A percentile compares a stretch with the other conserved stretches of the same genome.
phyloP scores from a whole-genome alignment of 176 grass and related monocot genomes.

The Eleusine coracana region DNA sequence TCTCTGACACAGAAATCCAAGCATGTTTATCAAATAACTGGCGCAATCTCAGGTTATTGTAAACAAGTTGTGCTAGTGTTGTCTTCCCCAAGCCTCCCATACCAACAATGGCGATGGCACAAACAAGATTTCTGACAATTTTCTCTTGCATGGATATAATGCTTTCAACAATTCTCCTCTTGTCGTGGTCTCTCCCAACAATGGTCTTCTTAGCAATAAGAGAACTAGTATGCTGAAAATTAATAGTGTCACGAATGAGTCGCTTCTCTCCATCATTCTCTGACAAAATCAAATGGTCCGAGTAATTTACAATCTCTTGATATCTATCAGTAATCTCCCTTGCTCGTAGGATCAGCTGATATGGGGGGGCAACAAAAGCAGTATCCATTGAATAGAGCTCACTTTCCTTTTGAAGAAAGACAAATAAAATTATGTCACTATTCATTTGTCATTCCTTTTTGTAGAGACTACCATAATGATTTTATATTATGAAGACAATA shows the following conservation, averaged over 20 bases:
- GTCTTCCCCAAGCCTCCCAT: constrained; percentile 39
- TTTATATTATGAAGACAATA: background rate
- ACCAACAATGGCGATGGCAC: constrained; percentile 16
- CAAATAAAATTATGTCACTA: background rate
- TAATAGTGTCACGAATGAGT: background rate
- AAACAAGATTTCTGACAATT: background rate
- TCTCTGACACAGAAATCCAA: constrained; percentile 41
- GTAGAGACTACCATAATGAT: background rate
- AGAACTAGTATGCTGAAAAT: constrained; percentile 14
- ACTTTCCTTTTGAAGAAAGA: background rate
- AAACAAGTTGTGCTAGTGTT: constrained; percentile 34
- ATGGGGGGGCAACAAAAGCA: background rate
- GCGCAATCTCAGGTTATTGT: background rate
- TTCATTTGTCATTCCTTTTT: background rate
- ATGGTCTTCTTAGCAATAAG: background rate
- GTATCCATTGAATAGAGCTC: background rate
- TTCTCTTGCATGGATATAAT: background rate
- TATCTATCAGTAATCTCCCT: constrained; percentile 33
- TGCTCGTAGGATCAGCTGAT: constrained; percentile 9
- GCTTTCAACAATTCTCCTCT: background rate
- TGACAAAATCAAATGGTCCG: constrained; percentile 3
- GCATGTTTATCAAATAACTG: constrained; percentile 3
- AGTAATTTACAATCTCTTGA: constrained; percentile 28
- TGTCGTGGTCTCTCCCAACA: constrained; percentile 16
- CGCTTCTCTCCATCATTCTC: constrained; percentile 8